A percentile compares a stretch with the other conserved stretches of the same genome.
These are phyloP conservation scores for Colletotrichum truncatum DNA, from an alignment of 2,329 filamentous ascomycete genomes.

Conservation along the genomic window DNA sequence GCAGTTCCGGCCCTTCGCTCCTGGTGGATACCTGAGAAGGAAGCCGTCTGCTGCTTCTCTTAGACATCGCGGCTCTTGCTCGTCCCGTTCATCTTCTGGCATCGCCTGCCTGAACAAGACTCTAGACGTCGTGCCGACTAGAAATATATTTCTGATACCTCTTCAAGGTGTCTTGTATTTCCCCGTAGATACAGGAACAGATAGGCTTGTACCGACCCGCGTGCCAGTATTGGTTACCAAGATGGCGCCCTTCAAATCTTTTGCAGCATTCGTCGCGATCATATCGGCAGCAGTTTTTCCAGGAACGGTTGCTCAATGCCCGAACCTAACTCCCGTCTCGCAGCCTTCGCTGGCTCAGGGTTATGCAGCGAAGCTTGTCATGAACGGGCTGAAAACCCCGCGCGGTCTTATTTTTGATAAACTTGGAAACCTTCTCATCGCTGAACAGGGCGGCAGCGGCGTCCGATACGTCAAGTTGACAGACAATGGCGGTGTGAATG, in stretches of 20 bases:
- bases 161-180: not conserved
- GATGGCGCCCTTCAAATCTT: slow-evolving; percentile 12
- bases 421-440: slow-evolving; percentile 47
- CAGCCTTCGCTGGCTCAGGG: slow-evolving; percentile 34
- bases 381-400: slow-evolving; percentile 37
- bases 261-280: not conserved
- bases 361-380: slow-evolving; percentile 37
- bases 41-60: not conserved
- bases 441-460: slow-evolving; percentile 40
- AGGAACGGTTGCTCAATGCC: slow-evolving; percentile 15
- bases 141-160: no score
- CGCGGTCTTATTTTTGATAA: slow-evolving; percentile 46
- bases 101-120: not conserved
- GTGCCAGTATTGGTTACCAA: not conserved
- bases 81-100: not conserved
- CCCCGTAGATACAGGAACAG: not conserved
- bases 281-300: slow-evolving; percentile 4
- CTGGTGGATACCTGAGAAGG: not conserved
- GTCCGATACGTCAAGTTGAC: slow-evolving; percentile 44
- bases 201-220: not conserved
- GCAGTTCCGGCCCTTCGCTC: not conserved
- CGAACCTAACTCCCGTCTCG: slow-evolving; percentile 18
- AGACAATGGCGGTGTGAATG: slow-evolving; percentile 37
- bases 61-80: not conserved
- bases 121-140: not conserved